A percentile compares a stretch with the other conserved stretches of the same genome.
Conservation (phyloP, 257 asterid genomes). For the Coffea eugenioides region DNA sequence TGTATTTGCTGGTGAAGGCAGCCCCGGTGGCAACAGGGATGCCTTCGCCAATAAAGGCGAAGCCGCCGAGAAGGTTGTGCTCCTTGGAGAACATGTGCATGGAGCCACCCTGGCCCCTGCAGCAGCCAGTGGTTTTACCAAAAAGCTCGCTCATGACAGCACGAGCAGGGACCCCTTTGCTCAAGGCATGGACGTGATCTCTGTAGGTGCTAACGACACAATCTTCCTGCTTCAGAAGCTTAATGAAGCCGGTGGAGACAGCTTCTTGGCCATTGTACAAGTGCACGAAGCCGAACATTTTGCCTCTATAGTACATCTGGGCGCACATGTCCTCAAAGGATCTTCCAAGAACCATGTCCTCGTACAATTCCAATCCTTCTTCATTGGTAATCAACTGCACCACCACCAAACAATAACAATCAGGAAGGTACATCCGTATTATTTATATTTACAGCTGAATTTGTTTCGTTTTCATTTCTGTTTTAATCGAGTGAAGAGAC, state of each 20-base stretch:
- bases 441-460: background rate
- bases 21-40: slow-evolving; percentile 97
- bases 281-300: slow-evolving; percentile 97
- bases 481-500: too few species aligned
- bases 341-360: slow-evolving; percentile 91
- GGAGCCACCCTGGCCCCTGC: slow-evolving; percentile 99
- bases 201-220: slow-evolving; percentile 91
- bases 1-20: slow-evolving; percentile 84
- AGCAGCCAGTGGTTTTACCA: slow-evolving; percentile 97
- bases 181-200: slow-evolving; percentile 96
- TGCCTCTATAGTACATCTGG: slow-evolving; percentile 97
- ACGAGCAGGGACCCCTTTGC: slow-evolving; percentile 95
- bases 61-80: slow-evolving; percentile 91
- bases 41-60: slow-evolving; percentile 96
- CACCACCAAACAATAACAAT: background rate
- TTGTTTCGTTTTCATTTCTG: too few species aligned
- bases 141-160: slow-evolving; percentile 97
- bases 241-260: slow-evolving; percentile 94
- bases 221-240: slow-evolving; percentile 77
- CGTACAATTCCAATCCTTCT: slow-evolving; percentile 79
- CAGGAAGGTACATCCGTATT: background rate
- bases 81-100: slow-evolving; percentile 99
- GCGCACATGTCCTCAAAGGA: slow-evolving; percentile 98
- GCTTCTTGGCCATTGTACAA: slow-evolving; percentile 98
- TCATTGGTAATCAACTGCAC: slow-evolving; percentile 75